Evolutionary conservation across 2,329 filamentous ascomycete species (phyloP).

Genomic region (Nakataea oryzae): DNA sequence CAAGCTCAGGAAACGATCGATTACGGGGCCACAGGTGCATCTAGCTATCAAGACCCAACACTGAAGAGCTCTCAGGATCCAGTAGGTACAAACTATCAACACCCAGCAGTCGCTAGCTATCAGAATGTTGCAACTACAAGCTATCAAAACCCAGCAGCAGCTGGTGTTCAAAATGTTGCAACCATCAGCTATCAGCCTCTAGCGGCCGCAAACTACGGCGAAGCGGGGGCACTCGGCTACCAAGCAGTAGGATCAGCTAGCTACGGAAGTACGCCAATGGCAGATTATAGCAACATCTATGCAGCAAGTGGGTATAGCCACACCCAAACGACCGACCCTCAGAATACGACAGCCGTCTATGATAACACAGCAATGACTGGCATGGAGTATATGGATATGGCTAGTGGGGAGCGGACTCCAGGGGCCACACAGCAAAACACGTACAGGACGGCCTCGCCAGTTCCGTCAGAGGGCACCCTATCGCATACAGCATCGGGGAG

Average conservation of each 20-base stretch:
- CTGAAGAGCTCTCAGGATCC: too few species aligned
- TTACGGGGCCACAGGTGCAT: background rate
- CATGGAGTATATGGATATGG: background rate
- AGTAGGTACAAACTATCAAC: too few species aligned
- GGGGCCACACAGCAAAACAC: background rate
- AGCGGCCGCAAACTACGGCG: too few species aligned
- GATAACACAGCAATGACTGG: background rate
- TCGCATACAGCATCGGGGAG: background rate
- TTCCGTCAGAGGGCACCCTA: background rate
- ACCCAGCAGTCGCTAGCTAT: too few species aligned
- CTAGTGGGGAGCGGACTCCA: background rate
- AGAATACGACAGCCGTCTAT: background rate
- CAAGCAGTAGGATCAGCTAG: too few species aligned
- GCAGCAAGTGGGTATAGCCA: background rate
- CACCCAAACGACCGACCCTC: too few species aligned
- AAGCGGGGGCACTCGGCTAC: too few species aligned
- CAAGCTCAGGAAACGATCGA: background rate
- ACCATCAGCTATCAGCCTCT: too few species aligned
- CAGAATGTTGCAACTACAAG: too few species aligned
- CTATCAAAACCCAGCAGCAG: too few species aligned
- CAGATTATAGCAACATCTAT: background rate
- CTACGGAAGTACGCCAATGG: background rate
- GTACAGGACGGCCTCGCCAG: background rate
- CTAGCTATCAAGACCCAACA: background rate
- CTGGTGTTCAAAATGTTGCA: too few species aligned